These are phyloP conservation scores for Rhynchosporium graminicola DNA, from an alignment of 2,329 filamentous ascomycete species.

Conservation along the genomic window DNA sequence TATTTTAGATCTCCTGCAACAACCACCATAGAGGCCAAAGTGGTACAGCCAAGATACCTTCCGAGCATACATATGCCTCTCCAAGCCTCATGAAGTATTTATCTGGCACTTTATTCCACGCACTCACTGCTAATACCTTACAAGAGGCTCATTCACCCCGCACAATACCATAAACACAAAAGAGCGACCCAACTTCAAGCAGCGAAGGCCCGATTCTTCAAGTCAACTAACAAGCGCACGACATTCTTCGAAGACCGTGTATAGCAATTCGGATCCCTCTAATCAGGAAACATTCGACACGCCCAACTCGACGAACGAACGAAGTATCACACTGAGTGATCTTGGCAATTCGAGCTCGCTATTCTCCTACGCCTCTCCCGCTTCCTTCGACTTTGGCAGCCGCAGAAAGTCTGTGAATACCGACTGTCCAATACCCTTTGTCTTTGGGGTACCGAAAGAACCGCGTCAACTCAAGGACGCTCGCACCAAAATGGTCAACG, in stretches of 20 bases:
- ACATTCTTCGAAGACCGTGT: not conserved
- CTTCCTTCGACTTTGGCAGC: constrained; percentile 27
- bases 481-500: constrained; percentile 39
- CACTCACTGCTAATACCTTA: constrained; percentile 12
- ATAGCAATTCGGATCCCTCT: constrained; percentile 13
- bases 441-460: constrained; percentile 27
- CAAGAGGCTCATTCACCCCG: constrained; percentile 29
- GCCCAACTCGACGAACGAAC: constrained; percentile 12
- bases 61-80: not conserved
- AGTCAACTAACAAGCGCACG: constrained; percentile 17
- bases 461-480: not conserved
- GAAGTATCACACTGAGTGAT: constrained; percentile 32
- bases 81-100: constrained; percentile 24
- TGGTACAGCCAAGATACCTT: not conserved
- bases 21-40: not conserved
- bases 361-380: constrained; percentile 31
- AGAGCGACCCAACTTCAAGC: constrained; percentile 23
- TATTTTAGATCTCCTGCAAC: not conserved
- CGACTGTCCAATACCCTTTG: constrained; percentile 30
- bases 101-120: not conserved
- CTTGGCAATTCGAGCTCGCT: constrained; percentile 40
- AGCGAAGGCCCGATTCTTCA: constrained; percentile 18
- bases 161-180: constrained; percentile 29
- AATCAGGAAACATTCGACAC: constrained; percentile 12
- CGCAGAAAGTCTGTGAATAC: constrained; percentile 15